phyloP scores from a whole-genome alignment of 208 protist species.

The Leishmania mexicana region DNA sequence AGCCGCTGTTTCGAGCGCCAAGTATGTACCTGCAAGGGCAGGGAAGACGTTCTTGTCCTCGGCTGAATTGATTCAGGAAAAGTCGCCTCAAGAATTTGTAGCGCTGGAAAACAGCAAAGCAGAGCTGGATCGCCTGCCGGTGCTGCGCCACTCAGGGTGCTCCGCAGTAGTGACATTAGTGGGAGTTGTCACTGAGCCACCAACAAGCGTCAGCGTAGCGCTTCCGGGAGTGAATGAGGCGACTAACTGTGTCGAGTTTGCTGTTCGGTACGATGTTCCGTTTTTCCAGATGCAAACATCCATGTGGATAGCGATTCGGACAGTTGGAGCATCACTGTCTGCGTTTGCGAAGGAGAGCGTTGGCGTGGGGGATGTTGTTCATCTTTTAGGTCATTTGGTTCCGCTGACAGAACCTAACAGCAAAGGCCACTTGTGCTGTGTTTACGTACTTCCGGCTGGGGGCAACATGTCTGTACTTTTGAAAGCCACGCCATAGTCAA shows the following conservation, averaged over 20 bases:
- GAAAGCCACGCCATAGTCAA: slow-evolving; percentile 1
- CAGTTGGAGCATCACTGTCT: slow-evolving; percentile 57
- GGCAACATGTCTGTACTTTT: slow-evolving; percentile 75
- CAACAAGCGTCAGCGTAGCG: slow-evolving; percentile 1
- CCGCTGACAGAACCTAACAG: slow-evolving; percentile 18
- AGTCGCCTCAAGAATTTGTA: slow-evolving; percentile 77
- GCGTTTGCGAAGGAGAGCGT: slow-evolving; percentile 58
- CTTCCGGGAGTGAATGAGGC: slow-evolving; percentile 22
- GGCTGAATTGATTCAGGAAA: slow-evolving; percentile 71
- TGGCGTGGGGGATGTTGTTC: slow-evolving; percentile 71
- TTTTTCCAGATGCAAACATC: slow-evolving; percentile 39
- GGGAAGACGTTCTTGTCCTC: slow-evolving; percentile 60
- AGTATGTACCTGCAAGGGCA: slow-evolving; percentile 50
- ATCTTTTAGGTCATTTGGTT: slow-evolving; percentile 81
- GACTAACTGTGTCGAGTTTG: slow-evolving; percentile 46
- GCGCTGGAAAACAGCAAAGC: slow-evolving; percentile 37
- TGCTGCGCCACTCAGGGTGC: slow-evolving; percentile 45
- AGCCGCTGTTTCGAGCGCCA: slow-evolving; percentile 22
- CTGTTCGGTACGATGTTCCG: slow-evolving; percentile 63
- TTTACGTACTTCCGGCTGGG: slow-evolving; percentile 73
- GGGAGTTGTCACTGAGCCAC: slow-evolving; percentile 30
- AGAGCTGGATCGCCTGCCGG: slow-evolving; percentile 42
- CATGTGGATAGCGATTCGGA: slow-evolving; percentile 52
- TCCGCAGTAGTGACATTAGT: slow-evolving; percentile 73
- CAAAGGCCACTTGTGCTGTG: slow-evolving; percentile 21